Evolutionary conservation across 768 basidiomycete genomes (phyloP).

Genomic region (Tulasnella sp.): DNA sequence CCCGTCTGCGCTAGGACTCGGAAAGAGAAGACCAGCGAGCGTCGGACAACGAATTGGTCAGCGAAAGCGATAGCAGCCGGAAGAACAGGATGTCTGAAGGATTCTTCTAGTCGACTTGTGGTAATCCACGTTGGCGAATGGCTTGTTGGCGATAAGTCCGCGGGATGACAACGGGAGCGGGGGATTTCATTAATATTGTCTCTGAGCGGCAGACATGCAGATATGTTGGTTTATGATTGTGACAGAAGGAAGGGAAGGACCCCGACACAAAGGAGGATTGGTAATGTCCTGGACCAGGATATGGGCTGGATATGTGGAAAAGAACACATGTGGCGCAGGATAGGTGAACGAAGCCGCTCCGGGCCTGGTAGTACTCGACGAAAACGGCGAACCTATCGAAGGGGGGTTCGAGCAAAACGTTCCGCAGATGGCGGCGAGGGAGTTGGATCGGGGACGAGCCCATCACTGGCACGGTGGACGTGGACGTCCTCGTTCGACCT

Average conservation of each 20-base stretch:
- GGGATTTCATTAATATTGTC: too few relatives aligned
- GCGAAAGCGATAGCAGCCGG: not conserved
- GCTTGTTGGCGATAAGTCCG: conserved; percentile 13
- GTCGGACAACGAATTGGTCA: not conserved
- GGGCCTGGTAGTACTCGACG: not conserved
- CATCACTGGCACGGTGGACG: conserved; percentile 10
- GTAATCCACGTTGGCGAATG: conserved; percentile 27
- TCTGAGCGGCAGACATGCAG: too few relatives aligned
- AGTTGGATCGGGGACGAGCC: conserved; percentile 25
- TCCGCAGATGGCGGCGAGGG: not conserved
- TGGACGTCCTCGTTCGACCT: conserved; percentile 8
- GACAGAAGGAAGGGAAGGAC: too few relatives aligned
- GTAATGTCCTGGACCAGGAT: too few relatives aligned
- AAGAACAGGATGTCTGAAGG: not conserved
- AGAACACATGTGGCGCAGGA: too few relatives aligned
- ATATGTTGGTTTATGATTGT: too few relatives aligned
- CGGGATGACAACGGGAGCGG: too few relatives aligned
- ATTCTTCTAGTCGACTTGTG: conserved; percentile 9
- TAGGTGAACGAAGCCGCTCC: not conserved
- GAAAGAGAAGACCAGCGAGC: too few relatives aligned
- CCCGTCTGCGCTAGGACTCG: too few relatives aligned
- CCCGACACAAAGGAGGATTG: too few relatives aligned
- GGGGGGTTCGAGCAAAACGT: conserved; percentile 9
- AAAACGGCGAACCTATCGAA: not conserved
- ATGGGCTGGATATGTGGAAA: too few relatives aligned